A percentile compares a stretch with the other conserved stretches of the same genome.
These are phyloP conservation scores for Fusarium nygamai DNA, from an alignment of 2,329 filamentous ascomycete species.

Conservation along the genomic window DNA sequence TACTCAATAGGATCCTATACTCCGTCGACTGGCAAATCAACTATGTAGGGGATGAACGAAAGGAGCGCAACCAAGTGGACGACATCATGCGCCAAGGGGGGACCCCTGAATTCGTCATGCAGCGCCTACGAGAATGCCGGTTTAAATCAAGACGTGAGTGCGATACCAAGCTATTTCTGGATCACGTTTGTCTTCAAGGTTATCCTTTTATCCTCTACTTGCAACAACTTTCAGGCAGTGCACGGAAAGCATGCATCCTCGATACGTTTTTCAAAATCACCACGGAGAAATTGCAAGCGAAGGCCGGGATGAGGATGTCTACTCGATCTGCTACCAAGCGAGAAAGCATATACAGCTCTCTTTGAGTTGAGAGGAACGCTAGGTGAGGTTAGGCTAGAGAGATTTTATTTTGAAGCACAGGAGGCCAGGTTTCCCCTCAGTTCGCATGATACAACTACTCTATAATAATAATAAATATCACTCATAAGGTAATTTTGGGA, in stretches of 20 bases:
- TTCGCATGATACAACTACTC: fast-evolving
- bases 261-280: neutral
- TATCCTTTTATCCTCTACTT: neutral
- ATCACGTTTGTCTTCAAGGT: neutral
- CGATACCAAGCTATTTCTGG: neutral
- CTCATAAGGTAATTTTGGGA: fast-evolving
- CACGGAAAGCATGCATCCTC: neutral
- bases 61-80: neutral
- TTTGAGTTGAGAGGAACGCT: neutral
- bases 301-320: neutral
- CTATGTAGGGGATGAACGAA: neutral
- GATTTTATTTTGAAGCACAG: neutral
- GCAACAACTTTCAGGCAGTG: neutral
- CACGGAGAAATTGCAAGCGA: neutral
- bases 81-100: neutral
- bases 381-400: too few relatives aligned
- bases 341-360: neutral
- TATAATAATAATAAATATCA: neutral
- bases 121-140: neutral
- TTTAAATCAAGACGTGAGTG: fast-evolving
- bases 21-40: fast-evolving
- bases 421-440: fast-evolving
- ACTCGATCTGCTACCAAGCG: neutral
- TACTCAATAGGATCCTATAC: fast-evolving
- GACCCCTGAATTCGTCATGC: neutral